Percentiles rank a stretch among this genome's conserved stretches.
Conservation (phyloP, 345 rosid genomes). For the Turnera subulata region DNA sequence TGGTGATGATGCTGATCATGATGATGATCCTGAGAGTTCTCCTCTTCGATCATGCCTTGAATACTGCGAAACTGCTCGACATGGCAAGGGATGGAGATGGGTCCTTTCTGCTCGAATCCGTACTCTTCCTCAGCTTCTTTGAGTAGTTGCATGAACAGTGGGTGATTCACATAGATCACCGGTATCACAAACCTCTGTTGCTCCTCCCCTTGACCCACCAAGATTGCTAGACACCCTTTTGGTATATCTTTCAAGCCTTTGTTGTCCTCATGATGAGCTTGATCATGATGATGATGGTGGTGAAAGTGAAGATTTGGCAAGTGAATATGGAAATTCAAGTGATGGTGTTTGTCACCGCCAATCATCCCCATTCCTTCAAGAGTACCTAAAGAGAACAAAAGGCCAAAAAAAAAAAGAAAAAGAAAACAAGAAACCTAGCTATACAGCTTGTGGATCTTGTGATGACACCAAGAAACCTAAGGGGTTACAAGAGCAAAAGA, state of each 20-base stretch:
- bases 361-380: slow-evolving; percentile 26
- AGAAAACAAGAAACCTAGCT: no score
- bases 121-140: slow-evolving; percentile 79
- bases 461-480: no score
- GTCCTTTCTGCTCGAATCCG: slow-evolving; percentile 76
- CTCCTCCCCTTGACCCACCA: slow-evolving; percentile 76
- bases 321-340: slow-evolving; percentile 42
- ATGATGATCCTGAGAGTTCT: slow-evolving; percentile 28
- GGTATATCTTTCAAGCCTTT: slow-evolving; percentile 44
- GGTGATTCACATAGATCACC: slow-evolving; percentile 69
- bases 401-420: background rate
- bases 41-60: slow-evolving; percentile 63
- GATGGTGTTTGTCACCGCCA: slow-evolving; percentile 28
- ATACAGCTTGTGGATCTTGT: no score
- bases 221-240: slow-evolving; percentile 65
- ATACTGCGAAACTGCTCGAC: slow-evolving; percentile 68
- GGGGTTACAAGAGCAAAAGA: slow-evolving; percentile 30
- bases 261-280: slow-evolving; percentile 17
- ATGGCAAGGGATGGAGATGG: slow-evolving; percentile 77
- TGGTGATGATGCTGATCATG: slow-evolving; percentile 33
- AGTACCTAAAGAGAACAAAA: background rate
- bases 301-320: slow-evolving; percentile 35
- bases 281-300: slow-evolving; percentile 30
- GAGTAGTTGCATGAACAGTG: slow-evolving; percentile 55
- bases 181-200: slow-evolving; percentile 76